A percentile compares a stretch with the other conserved stretches of the same genome.
Evolutionary conservation across 164 flowering plant genomes (phyloP).

Genomic region (Euptelea pleiosperma): DNA sequence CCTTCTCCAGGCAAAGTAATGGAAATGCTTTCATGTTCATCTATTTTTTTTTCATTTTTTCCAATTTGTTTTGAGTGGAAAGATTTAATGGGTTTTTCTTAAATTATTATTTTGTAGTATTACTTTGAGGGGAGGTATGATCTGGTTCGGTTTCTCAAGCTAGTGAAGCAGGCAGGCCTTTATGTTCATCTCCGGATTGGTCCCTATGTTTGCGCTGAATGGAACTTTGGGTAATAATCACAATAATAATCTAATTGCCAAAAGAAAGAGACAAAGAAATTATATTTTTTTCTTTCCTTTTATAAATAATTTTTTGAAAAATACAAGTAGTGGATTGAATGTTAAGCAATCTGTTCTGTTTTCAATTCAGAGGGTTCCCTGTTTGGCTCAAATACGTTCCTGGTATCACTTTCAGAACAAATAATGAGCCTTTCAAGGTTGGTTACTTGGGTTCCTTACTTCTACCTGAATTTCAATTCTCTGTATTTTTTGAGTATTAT

Average conservation of each 20-base stretch:
- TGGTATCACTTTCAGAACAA: conserved; percentile 78
- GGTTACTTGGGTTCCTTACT: conserved; percentile 5
- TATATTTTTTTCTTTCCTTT: background rate
- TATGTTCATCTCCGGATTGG: conserved; percentile 92
- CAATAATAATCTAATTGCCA: background rate
- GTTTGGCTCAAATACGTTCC: conserved; percentile 90
- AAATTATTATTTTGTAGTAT: conserved; percentile 41
- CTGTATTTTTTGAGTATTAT: background rate
- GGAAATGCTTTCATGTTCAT: conserved; percentile 1
- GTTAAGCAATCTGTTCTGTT: conserved; percentile 8
- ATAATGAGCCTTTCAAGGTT: conserved; percentile 94
- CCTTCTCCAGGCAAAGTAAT: conserved; percentile 77
- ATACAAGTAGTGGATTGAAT: background rate
- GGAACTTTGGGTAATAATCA: conserved; percentile 89
- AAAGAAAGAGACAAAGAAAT: too few species aligned
- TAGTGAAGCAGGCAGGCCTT: conserved; percentile 76
- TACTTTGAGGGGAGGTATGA: conserved; percentile 88
- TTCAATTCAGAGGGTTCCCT: conserved; percentile 76
- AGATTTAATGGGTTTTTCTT: background rate
- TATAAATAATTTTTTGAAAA: background rate
- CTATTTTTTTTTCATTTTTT: background rate
- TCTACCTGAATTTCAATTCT: background rate
- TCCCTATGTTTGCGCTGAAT: conserved; percentile 97
- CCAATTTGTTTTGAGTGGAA: background rate
- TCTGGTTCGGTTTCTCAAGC: conserved; percentile 77